Evolutionary conservation across 106 monocot species (phyloP), one percentile per base, ranked within the genome.

Genomic region (Dendrobium huoshanense): DNA sequence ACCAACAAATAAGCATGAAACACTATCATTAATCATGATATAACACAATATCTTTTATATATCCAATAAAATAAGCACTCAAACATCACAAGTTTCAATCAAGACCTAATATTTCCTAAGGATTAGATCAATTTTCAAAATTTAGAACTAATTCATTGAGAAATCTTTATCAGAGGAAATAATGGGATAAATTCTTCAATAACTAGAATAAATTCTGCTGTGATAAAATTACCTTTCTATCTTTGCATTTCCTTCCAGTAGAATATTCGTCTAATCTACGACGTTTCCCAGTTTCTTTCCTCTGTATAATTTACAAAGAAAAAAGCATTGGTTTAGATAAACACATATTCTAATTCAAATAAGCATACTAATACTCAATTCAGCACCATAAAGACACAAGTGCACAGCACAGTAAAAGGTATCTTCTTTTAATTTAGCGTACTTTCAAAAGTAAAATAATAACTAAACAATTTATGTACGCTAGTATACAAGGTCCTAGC

Each of bases 281-380:
- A 9, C 92, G 85, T 81, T 94, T 96, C 72, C 89, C 82, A 84
- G 76, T 92, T 79, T 92, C 96, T 82, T 87, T 96, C 82, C 85
- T 91, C 96, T 96, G 43, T 19, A 76, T 49, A 47, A 75, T 45
- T 73, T 40, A 76, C 27, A 48, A 49, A 16, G 11, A 76, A 49
- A 47, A 76, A 76, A 7, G 18, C 25, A 3, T 49, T 10, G 13
- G 45, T 7, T 51, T 17, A 76, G 24, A 76, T 48, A 51, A 76
- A 11, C 48, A 76, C 8, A 25, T 9, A 13, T 49, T 41, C 19
- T 17, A 76, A 76, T 49, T 76, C 74, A 76, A 76, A 76, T 22
- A 43, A 44, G 43, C 17, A 74, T 11, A 72, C 40, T 2, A 10
- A 40, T 33, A 72, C 43, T 43, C 20, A 74, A 74, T 44, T 44